Conservation (phyloP, 768 basidiomycete species). For the Xerocomellus amylosporus region DNA sequence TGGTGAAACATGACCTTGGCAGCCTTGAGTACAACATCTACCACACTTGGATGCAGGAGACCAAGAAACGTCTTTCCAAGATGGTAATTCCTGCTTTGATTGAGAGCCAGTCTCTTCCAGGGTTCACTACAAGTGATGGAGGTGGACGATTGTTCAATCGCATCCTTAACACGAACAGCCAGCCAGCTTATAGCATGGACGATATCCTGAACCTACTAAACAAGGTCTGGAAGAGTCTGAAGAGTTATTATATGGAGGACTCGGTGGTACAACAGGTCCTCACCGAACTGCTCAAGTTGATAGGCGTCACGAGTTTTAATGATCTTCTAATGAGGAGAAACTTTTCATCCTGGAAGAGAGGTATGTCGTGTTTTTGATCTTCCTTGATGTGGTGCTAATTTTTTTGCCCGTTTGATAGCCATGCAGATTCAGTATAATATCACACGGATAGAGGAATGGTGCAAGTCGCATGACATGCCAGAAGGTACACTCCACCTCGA, state of each 20-base stretch:
- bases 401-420: conserved; percentile 45
- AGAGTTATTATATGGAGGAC: conserved; percentile 98
- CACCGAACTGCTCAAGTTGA: conserved; percentile 91
- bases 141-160: conserved; percentile 93
- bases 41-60: conserved; percentile 98
- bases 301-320: conserved; percentile 97
- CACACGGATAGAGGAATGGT: conserved; percentile 97
- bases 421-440: conserved; percentile 99
- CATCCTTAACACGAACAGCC: conserved; percentile 77
- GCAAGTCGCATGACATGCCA: conserved; percentile 99
- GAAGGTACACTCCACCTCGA: conserved; percentile 97
- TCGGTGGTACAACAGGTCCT: conserved; percentile 93
- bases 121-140: conserved; percentile 94
- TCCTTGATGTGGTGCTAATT: not conserved
- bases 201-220: conserved; percentile 95
- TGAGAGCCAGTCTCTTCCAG: conserved; percentile 95
- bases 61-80: conserved; percentile 92
- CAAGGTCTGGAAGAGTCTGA: conserved; percentile 97
- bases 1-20: conserved; percentile 98
- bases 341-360: conserved; percentile 99
- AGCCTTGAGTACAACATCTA: conserved; percentile 99
- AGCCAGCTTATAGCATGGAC: conserved; percentile 97
- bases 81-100: conserved; percentile 99
- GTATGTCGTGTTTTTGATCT: conserved; percentile 42
- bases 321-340: conserved; percentile 98